Base-by-base conservation (phyloP, 1,284 basidiomycete species). In the Cutaneotrichosporon cutaneum region DNA sequence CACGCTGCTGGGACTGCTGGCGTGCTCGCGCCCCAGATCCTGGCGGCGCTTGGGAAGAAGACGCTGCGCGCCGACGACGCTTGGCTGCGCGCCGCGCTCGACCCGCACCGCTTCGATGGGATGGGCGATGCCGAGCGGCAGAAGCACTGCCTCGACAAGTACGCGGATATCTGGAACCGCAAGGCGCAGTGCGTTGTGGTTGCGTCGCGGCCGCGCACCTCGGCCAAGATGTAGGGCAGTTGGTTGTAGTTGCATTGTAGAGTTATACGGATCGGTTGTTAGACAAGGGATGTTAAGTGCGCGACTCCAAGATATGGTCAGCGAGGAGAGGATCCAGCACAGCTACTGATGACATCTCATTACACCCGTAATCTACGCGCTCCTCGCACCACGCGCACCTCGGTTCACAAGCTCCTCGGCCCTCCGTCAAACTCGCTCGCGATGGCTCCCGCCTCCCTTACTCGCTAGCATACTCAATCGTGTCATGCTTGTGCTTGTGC, bases 81-180 rank as follows among this genome's bases (percentile, higher is more conserved):
- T 3, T 58, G 57, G 30, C 35, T 73, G 30, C 60, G 63, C 11
- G n/a, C 30, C 11, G 67, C 61, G 10, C 30, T 73, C 4, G 66
- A 69, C 27, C 71, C 71, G 9, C 59, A 58, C 30, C 59, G 64
- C 74, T 85, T 70, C 63, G 61, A 48, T 8, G 63, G 61, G 24
- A 26, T 47, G 33, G 36, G 56, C 4, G 57, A n/a, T 1, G 33
- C 14, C 11, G 50, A 54, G n/a, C 32, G 62, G n/a, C 58, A 60
- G 33, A 33, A 53, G n/a, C 60, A 50, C 21, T 58, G 67, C 26
- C 48, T 71, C 33, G 60, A 52, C 16, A 61, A 62, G 59, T 73
- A 73, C 58, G 64, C 64, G 21, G 70, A 73, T 56, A 71, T 73
- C n/a, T 70, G 57, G 58, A 50, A 70, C 59, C 65, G 70, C 54